Conservation (phyloP, 441 rosid genomes). For the Cnidoscolus chayamansa region DNA sequence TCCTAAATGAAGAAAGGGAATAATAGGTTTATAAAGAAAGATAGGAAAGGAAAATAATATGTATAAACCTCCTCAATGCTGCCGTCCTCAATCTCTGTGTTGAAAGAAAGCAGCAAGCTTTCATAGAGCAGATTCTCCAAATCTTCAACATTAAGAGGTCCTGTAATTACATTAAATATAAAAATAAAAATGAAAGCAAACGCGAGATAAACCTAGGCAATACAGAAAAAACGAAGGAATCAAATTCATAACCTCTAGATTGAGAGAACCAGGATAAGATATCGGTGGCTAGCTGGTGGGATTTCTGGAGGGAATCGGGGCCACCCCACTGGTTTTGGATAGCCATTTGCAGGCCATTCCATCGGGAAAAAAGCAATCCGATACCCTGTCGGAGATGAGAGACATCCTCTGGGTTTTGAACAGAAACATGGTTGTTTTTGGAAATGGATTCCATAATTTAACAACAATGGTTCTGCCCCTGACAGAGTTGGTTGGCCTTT, state of each 20-base stretch:
- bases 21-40: background rate
- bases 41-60: background rate
- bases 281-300: slow-evolving; percentile 45
- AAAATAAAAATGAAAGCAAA: background rate
- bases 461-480: background rate
- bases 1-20: background rate
- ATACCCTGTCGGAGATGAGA: slow-evolving; percentile 43
- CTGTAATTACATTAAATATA: slow-evolving; percentile 21
- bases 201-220: background rate
- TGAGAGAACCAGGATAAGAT: slow-evolving; percentile 51
- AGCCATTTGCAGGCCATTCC: slow-evolving; percentile 82
- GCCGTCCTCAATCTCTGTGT: slow-evolving; percentile 81
- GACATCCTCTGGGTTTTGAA: slow-evolving; percentile 22
- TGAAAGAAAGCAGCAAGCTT: slow-evolving; percentile 63
- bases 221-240: background rate
- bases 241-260: slow-evolving; percentile 37
- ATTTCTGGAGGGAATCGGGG: slow-evolving; percentile 53
- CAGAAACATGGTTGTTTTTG: slow-evolving; percentile 1
- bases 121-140: slow-evolving; percentile 71
- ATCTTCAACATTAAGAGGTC: slow-evolving; percentile 48
- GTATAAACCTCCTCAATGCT: slow-evolving; percentile 66
- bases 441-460: slow-evolving; percentile 19
- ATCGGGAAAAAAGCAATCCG: slow-evolving; percentile 42
- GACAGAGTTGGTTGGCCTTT: background rate
- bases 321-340: slow-evolving; percentile 76